phyloP scores from a whole-genome alignment of 208 protist genomes.

The Willaertia magna region DNA sequence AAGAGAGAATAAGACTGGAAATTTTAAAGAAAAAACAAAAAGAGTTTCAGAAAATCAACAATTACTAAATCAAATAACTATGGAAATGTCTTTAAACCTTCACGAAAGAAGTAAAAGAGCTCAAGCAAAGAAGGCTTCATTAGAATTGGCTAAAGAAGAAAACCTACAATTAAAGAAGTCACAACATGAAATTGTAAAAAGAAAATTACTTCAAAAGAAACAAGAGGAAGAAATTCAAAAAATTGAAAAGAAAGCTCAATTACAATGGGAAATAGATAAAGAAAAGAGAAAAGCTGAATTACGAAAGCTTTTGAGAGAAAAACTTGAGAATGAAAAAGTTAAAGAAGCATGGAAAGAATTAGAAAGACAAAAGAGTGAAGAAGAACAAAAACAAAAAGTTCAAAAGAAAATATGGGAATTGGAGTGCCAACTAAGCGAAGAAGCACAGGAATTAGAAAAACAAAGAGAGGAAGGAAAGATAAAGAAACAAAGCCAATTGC shows the following conservation, averaged over 20 bases:
- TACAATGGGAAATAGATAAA: slow-evolving; percentile 3
- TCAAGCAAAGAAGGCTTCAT: not conserved
- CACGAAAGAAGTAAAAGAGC: not conserved
- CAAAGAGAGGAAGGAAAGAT: not conserved
- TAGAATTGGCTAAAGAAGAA: not conserved
- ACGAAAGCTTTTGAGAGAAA: not conserved
- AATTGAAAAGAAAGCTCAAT: not conserved
- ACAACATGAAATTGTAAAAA: not conserved
- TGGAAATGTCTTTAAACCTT: not conserved
- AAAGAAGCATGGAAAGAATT: not conserved
- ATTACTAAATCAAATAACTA: not conserved
- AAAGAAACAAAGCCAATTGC: not conserved
- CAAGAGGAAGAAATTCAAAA: not conserved
- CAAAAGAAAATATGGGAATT: not conserved
- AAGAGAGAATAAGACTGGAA: not conserved
- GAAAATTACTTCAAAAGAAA: not conserved
- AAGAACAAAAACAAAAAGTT: not conserved
- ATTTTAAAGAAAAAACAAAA: not conserved
- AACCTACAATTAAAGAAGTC: not conserved
- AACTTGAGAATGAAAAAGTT: not conserved
- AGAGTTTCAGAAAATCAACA: not conserved
- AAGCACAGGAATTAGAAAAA: not conserved
- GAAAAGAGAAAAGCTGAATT: slow-evolving; percentile 5
- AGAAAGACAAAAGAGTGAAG: not conserved
- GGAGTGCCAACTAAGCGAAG: not conserved